Base-by-base conservation (phyloP, 805 yeast genomes). In the Sugiyamaella valdiviana region DNA sequence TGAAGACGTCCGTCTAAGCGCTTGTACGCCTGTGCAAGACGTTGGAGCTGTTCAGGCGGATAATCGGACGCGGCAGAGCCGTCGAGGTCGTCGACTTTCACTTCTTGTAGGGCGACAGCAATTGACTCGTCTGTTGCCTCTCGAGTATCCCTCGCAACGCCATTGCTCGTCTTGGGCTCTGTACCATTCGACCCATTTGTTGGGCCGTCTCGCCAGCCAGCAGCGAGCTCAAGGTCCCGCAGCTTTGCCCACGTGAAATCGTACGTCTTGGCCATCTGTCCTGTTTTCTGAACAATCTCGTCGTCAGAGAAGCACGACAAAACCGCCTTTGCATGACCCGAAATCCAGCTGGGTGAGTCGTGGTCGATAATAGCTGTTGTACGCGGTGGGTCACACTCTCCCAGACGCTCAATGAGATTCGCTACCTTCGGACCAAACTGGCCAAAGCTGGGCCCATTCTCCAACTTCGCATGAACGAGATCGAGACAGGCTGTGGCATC, bases 401-500 rank as follows among this genome's bases (percentile, higher is more conserved):
- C 39, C 6, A 19, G 29, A 5, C 29, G 29, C 32, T 14, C 39
- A 16, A 16, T 15, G 23, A 32, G 17, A n/a, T 23, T 26, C 7
- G 7, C 23, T 55, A 45, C 23, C 54, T 44, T n/a, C 45, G 52
- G 24, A 41, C 51, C 6, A 53, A 26, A 12, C 46, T 40, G 3
- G 26, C 98, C 98, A 64, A 76, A 84, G 2, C 72, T 66, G 5
- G 66, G 61, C 1, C 96, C 97, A 48, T 82, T 79, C 3, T 71
- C 64, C 12, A 89, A 64, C 60, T 90, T 89, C 55, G 80, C 57
- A 56, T 85, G 80, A 1, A 85, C 77, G 44, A 91, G 73, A 45
- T 86, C 88, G 59, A 90, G 70, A 61, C 96, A 86, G 0, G 95
- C 81, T 23, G 63, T 63, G 10, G 95, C 84, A 62, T 91, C 99